phyloP scores from a whole-genome alignment of 2,329 filamentous ascomycete species.

The Zasmidium angulare region DNA sequence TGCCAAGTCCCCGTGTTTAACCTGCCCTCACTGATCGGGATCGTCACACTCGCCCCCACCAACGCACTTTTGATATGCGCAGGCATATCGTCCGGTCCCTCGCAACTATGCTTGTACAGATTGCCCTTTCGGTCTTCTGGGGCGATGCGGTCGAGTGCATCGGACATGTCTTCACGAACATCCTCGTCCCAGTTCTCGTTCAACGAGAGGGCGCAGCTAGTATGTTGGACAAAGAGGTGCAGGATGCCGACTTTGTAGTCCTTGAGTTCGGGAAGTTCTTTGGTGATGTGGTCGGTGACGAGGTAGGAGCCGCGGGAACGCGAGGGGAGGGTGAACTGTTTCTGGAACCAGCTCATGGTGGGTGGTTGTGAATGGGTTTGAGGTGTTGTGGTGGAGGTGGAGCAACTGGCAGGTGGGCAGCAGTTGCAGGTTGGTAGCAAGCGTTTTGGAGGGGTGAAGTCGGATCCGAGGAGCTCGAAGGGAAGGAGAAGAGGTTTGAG shows the following conservation, averaged over 20 bases:
- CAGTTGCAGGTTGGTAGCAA: slow-evolving; percentile 34
- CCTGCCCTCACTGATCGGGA: slow-evolving; percentile 85
- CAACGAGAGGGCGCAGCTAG: slow-evolving; percentile 81
- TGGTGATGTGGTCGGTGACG: slow-evolving; percentile 72
- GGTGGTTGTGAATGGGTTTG: slow-evolving; percentile 23
- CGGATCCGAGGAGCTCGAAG: slow-evolving; percentile 23
- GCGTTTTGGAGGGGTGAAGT: slow-evolving; percentile 34
- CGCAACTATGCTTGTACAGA: slow-evolving; percentile 82
- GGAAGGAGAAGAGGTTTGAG: slow-evolving; percentile 38
- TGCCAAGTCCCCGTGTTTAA: slow-evolving; percentile 74
- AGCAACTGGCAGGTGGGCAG: slow-evolving; percentile 33
- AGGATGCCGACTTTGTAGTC: slow-evolving; percentile 83
- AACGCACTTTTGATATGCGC: slow-evolving; percentile 92
- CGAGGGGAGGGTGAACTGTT: slow-evolving; percentile 75
- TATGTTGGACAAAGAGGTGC: slow-evolving; percentile 93
- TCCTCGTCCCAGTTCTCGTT: slow-evolving; percentile 91
- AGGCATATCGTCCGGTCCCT: slow-evolving; percentile 94
- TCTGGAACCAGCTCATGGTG: slow-evolving; percentile 72
- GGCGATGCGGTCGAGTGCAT: slow-evolving; percentile 86
- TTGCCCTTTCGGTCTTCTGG: slow-evolving; percentile 67
- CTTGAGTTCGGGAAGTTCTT: slow-evolving; percentile 73
- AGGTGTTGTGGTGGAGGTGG: slow-evolving; percentile 14
- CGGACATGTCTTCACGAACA: slow-evolving; percentile 86
- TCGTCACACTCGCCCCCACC: slow-evolving; percentile 82
- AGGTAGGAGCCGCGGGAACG: slow-evolving; percentile 83